A percentile compares a stretch with the other conserved stretches of the same genome.
phyloP scores from a whole-genome alignment of 345 rosid species.

The Eucalyptus curtisii region DNA sequence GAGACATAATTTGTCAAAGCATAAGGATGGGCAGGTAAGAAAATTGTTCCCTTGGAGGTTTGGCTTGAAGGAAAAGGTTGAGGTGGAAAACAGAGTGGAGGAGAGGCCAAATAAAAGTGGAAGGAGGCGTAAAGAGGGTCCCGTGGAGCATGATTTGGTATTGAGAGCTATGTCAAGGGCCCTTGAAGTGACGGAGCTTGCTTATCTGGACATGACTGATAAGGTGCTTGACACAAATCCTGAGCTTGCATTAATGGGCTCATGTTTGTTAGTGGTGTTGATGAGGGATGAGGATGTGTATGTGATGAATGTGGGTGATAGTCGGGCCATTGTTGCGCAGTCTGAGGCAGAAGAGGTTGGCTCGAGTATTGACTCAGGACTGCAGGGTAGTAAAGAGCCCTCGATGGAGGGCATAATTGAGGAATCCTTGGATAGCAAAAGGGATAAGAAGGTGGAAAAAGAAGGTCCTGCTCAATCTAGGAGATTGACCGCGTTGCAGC shows the following conservation, averaged over 20 bases:
- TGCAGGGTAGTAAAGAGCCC: slow-evolving; percentile 12
- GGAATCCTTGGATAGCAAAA: slow-evolving; percentile 17
- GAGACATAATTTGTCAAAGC: slow-evolving; percentile 73
- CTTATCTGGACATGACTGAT: slow-evolving; percentile 87
- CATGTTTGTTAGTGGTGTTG: slow-evolving; percentile 78
- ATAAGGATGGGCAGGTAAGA: slow-evolving; percentile 40
- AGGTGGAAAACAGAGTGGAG: slow-evolving; percentile 42
- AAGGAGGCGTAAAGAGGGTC: slow-evolving; percentile 70
- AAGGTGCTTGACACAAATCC: slow-evolving; percentile 82
- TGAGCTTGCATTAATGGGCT: slow-evolving; percentile 97
- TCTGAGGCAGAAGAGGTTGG: slow-evolving; percentile 37
- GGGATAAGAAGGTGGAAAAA: slow-evolving; percentile 2
- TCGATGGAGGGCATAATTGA: slow-evolving; percentile 36
- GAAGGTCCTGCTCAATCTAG: slow-evolving; percentile 22
- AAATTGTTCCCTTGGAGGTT: slow-evolving; percentile 76
- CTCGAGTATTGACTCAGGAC: slow-evolving; percentile 11
- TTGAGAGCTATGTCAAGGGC: slow-evolving; percentile 80
- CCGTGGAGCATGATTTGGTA: slow-evolving; percentile 66
- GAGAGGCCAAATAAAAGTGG: slow-evolving; percentile 37
- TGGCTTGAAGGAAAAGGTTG: slow-evolving; percentile 55
- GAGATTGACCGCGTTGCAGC: slow-evolving; percentile 73
- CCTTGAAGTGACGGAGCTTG: slow-evolving; percentile 66
- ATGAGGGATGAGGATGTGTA: slow-evolving; percentile 98
- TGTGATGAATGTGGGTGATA: slow-evolving; percentile 97
- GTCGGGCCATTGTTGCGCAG: slow-evolving; percentile 93